phyloP scores from a whole-genome alignment of 495 filamentous ascomycete genomes.

The Hyaloscypha hepaticicola region DNA sequence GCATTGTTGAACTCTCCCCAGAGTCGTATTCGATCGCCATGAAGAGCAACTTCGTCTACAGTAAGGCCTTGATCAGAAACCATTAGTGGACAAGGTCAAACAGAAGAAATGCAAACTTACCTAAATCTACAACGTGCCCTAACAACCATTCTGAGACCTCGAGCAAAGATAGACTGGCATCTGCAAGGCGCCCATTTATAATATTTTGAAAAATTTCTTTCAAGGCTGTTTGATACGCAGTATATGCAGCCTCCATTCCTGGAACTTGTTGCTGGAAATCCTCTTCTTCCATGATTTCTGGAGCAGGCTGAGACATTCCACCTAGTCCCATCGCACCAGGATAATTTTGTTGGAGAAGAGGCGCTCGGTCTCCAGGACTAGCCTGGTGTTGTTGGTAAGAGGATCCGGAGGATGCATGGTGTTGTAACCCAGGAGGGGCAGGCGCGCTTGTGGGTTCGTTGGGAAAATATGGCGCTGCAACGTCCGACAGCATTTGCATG shows the following conservation, averaged over 20 bases:
- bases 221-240: slow-evolving; percentile 69
- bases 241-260: slow-evolving; percentile 63
- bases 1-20: slow-evolving; percentile 96
- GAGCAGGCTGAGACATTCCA: slow-evolving; percentile 37
- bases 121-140: slow-evolving; percentile 75
- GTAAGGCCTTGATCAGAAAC: slow-evolving; percentile 38
- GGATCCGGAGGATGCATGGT: slow-evolving; percentile 28
- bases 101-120: slow-evolving; percentile 55
- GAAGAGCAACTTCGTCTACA: slow-evolving; percentile 68
- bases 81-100: slow-evolving; percentile 28
- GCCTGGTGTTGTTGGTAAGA: slow-evolving; percentile 45
- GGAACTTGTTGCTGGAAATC: slow-evolving; percentile 38
- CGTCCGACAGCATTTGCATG: slow-evolving; percentile 66
- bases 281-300: slow-evolving; percentile 46
- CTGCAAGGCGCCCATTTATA: slow-evolving; percentile 66
- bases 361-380: slow-evolving; percentile 24
- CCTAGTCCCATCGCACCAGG: slow-evolving; percentile 36
- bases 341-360: slow-evolving; percentile 45
- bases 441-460: slow-evolving; percentile 59
- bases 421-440: slow-evolving; percentile 39
- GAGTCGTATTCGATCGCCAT: slow-evolving; percentile 70
- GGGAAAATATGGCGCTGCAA: slow-evolving; percentile 74
- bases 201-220: slow-evolving; percentile 74
- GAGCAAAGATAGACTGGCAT: slow-evolving; percentile 71
- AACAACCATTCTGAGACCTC: slow-evolving; percentile 84